Evolutionary conservation across 176 grass and related monocot genomes (phyloP), one percentile per base, ranked within the genome.

Genomic region (Thinopyrum elongatum): DNA sequence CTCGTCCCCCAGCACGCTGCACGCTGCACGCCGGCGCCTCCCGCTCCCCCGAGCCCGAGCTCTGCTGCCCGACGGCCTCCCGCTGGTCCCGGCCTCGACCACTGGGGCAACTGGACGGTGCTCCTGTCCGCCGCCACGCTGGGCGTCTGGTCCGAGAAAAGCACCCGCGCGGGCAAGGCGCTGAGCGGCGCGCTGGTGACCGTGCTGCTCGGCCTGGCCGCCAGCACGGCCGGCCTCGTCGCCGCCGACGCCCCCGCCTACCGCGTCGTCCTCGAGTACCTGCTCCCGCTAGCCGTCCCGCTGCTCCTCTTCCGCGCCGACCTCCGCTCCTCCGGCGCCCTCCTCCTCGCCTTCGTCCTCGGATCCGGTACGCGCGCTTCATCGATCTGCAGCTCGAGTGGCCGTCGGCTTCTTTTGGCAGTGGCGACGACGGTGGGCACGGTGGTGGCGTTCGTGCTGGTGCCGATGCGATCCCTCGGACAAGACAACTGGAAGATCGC

Each of bases 21-120:
- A 8, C 7, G 36, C 7, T 38, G 36, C 36, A 38, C 36, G 36
- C 36, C 36, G 36, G 36, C 36, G 36, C 36, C 36, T 38, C 36
- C 36, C 36, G 36, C 36, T 38, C 7, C 36, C 36, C n/a, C n/a
- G n/a, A n/a, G n/a, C n/a, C n/a, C n/a, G n/a, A n/a, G n/a, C n/a
- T n/a, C n/a, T n/a, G n/a, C 36, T 8, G 36, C 36, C 36, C 36
- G 8, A 2, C 36, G 36, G 36, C 36, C 36, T 38, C 36, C 36
- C 36, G 36, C 36, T 38, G 36, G 36, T 38, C 36, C 36, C 36
- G 36, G 36, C 36, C 36, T 38, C 36, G 36, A 94, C 72, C 88
- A 94, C 65, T 94, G 92, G 95, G 90, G 92, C 72, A 97, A 90
- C 92, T 90, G 90, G 92, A 94, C 90, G 73, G 87, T 91, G 70